phyloP scores from a whole-genome alignment of 2,329 filamentous ascomycete genomes.

The Aspergillus piperis region DNA sequence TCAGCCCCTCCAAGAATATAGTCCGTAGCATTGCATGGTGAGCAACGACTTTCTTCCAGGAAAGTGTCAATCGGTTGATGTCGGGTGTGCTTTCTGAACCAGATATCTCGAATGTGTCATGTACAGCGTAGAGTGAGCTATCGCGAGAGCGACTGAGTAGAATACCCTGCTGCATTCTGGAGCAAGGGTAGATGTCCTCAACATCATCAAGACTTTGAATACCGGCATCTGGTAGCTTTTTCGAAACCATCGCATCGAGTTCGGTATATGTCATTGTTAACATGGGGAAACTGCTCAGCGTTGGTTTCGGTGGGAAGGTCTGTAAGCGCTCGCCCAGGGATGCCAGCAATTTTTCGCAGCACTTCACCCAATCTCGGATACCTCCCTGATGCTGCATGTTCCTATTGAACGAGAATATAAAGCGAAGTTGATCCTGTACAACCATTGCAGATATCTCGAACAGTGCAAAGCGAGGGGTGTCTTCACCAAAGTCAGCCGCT shows the following conservation, averaged over 20 bases:
- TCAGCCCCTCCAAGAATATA: constrained; percentile 39
- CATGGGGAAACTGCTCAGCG: constrained; percentile 49
- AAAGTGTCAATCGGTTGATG: constrained; percentile 26
- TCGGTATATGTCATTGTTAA: constrained; percentile 47
- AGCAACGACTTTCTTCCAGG: constrained; percentile 36
- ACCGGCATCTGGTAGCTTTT: constrained; percentile 42
- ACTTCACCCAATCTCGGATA: constrained; percentile 47
- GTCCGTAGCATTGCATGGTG: constrained; percentile 41
- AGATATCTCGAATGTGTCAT: constrained; percentile 40
- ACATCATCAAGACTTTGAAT: constrained; percentile 36
- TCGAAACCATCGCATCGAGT: constrained; percentile 39
- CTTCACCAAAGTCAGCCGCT: constrained; percentile 48
- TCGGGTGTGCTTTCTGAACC: constrained; percentile 25
- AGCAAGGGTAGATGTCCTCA: constrained; percentile 47
- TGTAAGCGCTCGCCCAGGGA: constrained; percentile 31
- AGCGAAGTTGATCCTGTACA: constrained; percentile 48
- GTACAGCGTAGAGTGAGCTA: constrained; percentile 40
- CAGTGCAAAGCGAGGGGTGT: constrained; percentile 50
- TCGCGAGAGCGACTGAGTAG: constrained; percentile 37
- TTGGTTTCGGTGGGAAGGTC: constrained; percentile 30
- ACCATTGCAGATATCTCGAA: constrained; percentile 57
- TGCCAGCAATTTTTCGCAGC: constrained; percentile 38
- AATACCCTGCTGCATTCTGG: constrained; percentile 42
- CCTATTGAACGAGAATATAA: constrained; percentile 55
- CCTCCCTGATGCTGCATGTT: constrained; percentile 49